These are phyloP conservation scores for Cutaneotrichosporon curvatum DNA, from an alignment of 1,284 basidiomycete genomes.

Conservation along the genomic window DNA sequence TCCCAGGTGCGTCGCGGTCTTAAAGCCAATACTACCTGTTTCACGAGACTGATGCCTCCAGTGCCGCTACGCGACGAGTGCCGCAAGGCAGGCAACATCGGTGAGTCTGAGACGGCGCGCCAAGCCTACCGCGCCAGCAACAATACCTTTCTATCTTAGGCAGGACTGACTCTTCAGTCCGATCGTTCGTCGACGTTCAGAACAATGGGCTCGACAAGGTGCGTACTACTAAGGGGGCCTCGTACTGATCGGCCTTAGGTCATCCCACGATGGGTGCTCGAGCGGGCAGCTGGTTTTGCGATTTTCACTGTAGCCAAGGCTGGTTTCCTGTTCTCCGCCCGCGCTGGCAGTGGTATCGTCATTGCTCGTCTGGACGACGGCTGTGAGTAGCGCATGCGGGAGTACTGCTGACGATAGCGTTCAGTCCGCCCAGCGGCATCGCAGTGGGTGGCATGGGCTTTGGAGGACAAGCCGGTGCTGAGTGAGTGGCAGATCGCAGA, in stretches of 20 bases:
- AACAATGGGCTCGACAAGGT: constrained; percentile 48
- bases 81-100: constrained; percentile 51
- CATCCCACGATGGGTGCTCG: constrained; percentile 44
- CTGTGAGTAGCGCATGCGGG: constrained; percentile 51
- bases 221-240: constrained; percentile 1
- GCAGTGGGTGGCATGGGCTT: constrained; percentile 90
- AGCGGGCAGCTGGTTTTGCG: constrained; percentile 50
- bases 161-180: constrained; percentile 22
- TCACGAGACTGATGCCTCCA: constrained; percentile 14
- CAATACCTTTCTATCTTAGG: background rate
- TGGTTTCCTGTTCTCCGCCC: constrained; percentile 54
- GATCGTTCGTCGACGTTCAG: constrained; percentile 45
- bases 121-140: constrained; percentile 7
- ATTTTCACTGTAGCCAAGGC: constrained; percentile 53
- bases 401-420: constrained; percentile 52
- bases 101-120: constrained; percentile 20
- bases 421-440: constrained; percentile 91
- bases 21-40: background rate
- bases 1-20: constrained; percentile 34
- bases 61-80: constrained; percentile 51
- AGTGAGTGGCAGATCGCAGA: constrained; percentile 35
- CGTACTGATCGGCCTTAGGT: constrained; percentile 28
- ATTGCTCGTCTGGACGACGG: constrained; percentile 80
- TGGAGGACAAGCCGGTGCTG: constrained; percentile 59
- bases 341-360: constrained; percentile 83